Evolutionary conservation across 1,139 yeast species (phyloP), one percentile per base, ranked within the genome.

Genomic region (Magnusiomyces magnusii): DNA sequence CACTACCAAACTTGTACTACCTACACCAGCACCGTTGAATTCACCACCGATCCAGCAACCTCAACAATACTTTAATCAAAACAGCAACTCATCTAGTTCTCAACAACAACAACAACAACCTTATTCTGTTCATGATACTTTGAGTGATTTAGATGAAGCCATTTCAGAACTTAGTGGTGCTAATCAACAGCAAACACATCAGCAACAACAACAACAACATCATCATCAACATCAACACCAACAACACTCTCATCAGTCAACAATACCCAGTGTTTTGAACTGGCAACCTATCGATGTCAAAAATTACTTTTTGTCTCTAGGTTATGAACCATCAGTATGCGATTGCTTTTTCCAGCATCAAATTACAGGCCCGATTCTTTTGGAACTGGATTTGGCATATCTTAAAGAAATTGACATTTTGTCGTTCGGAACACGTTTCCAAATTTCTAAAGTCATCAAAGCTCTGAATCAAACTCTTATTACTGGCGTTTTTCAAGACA

Each of bases 351-450:
- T 86, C 3, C 81, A 85, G 65, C 99, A 93, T 73, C 89, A 91
- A 67, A 90, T 93, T 61, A 86, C 93, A 0, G 99, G 99, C 21
- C 77, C 83, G 2, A 92, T 93, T 57, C 75, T 93, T 56, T 77
- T 93, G 59, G 96, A 92, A 71, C 78, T 95, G 65, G 97, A 92
- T 68, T 78, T 92, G 65, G 81, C 90, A 1, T 88, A 88, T 68
- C 78, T 93, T 67, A 93, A 93, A 70, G 99, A 93, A 72, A 77
- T 93, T 61, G 99, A 92, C 63, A 93, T 93, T 57, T 80, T 84
- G 58, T 88, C 96, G 2, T 93, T 93, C 76, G 99, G 99, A 25
- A 92, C 97, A 0, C 79, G 99, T 62, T 93, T 91, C 73, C 97
- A 92, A 72, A 82, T 95, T 51, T 85, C 85, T 71, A 90, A 90